phyloP scores from a whole-genome alignment of 129 eudicot species.

The Saposhnikovia divaricata region DNA sequence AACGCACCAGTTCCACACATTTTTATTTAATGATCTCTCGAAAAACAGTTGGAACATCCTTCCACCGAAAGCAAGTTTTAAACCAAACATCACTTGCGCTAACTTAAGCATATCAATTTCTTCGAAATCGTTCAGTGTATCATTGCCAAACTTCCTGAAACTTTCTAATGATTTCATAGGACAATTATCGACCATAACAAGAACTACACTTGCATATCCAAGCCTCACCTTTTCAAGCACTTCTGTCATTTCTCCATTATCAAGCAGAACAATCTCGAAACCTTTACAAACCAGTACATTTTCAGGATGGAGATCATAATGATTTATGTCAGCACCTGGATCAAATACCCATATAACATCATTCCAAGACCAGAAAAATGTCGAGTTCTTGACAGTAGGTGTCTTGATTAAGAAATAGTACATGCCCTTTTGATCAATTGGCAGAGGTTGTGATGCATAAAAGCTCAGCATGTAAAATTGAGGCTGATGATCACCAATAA shows the following conservation, averaged over 20 bases:
- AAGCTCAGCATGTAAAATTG: no score
- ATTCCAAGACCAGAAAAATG: no score
- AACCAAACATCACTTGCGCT: slow-evolving; percentile 77
- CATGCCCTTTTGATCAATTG: no score
- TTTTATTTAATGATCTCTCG: slow-evolving; percentile 68
- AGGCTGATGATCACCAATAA: no score
- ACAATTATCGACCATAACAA: slow-evolving; percentile 83
- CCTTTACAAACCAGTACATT: slow-evolving; percentile 78
- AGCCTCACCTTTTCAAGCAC: slow-evolving; percentile 72
- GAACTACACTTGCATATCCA: slow-evolving; percentile 72
- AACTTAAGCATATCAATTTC: slow-evolving; percentile 53
- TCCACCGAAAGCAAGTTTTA: slow-evolving; percentile 72
- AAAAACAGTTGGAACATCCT: slow-evolving; percentile 72
- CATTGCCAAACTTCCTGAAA: slow-evolving; percentile 82
- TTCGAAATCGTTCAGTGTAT: slow-evolving; percentile 48
- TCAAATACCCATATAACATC: no score
- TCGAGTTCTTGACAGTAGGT: no score
- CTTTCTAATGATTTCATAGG: slow-evolving; percentile 57
- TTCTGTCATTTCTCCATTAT: slow-evolving; percentile 93
- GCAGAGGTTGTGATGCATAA: no score
- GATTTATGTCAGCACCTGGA: no score
- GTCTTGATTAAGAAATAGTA: no score
- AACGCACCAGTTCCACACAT: neutral
- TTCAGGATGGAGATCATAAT: slow-evolving; percentile 79
- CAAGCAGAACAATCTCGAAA: slow-evolving; percentile 89